Percentiles rank a stretch among this genome's conserved stretches.
These are phyloP conservation scores for Chlamydomonas asymmetrica DNA, from an alignment of 139 green algal genomes.

Conservation along the genomic window DNA sequence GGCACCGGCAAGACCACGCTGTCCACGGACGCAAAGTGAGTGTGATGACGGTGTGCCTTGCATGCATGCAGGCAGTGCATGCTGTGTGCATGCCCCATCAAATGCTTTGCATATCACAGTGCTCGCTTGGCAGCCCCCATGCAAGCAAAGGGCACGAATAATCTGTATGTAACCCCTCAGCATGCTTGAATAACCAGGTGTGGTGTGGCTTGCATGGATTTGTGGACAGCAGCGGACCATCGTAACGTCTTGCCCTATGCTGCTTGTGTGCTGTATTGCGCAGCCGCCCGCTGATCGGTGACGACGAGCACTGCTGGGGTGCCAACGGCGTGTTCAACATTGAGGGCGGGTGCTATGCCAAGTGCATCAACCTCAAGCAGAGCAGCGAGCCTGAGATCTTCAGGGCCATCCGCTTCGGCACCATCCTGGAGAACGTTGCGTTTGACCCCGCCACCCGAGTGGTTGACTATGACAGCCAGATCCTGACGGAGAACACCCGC, in stretches of 20 bases:
- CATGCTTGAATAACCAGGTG: too few species aligned
- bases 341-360: slow-evolving; percentile 96
- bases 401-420: slow-evolving; percentile 85
- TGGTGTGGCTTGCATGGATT: too few species aligned
- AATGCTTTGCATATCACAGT: too few species aligned
- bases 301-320: slow-evolving; percentile 94
- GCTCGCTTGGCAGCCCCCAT: too few species aligned
- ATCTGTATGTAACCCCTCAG: too few species aligned
- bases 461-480: slow-evolving; percentile 70
- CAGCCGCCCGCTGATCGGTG: slow-evolving; percentile 81
- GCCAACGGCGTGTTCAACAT: slow-evolving; percentile 91
- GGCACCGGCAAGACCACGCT: slow-evolving; percentile 80
- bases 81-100: too few species aligned
- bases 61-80: too few species aligned
- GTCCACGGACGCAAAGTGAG: slow-evolving; percentile 74
- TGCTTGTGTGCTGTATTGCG: too few species aligned
- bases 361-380: slow-evolving; percentile 73
- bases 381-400: slow-evolving; percentile 90
- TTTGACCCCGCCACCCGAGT: slow-evolving; percentile 66
- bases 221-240: too few species aligned
- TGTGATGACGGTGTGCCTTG: too few species aligned
- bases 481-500: slow-evolving; percentile 77
- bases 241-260: too few species aligned
- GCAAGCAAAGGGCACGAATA: too few species aligned
- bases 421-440: slow-evolving; percentile 94